Conservation (phyloP, 106 monocot genomes). For the Chionographis japonica region DNA sequence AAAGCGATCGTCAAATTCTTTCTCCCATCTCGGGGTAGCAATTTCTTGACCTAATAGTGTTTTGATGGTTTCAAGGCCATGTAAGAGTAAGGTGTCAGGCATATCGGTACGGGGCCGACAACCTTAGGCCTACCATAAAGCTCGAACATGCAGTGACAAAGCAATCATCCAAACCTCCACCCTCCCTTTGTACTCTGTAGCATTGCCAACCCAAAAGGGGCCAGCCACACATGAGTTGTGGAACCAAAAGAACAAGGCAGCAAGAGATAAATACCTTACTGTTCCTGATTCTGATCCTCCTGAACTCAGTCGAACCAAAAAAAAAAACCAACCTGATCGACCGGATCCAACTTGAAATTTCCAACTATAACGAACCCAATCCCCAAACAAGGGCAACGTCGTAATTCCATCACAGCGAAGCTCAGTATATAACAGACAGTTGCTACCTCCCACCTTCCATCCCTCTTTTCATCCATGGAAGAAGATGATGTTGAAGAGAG, state of each 20-base stretch:
- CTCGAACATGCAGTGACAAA: neutral
- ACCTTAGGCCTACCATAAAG: slow-evolving; percentile 8
- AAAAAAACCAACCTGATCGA: neutral
- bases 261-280: neutral
- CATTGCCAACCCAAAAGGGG: neutral
- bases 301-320: neutral
- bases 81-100: too few relatives aligned
- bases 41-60: too few relatives aligned
- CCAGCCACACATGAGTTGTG: neutral
- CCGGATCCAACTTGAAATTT: too few relatives aligned
- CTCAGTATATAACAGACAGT: neutral
- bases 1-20: too few relatives aligned
- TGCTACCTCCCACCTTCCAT: neutral
- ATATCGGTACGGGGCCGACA: neutral
- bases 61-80: too few relatives aligned
- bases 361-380: too few relatives aligned
- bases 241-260: neutral
- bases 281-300: neutral
- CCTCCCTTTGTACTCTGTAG: neutral
- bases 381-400: too few relatives aligned
- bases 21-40: too few relatives aligned
- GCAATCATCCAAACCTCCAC: neutral
- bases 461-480: slow-evolving; percentile 22
- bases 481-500: neutral
- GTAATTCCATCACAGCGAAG: neutral